Evolutionary conservation across 768 basidiomycete species (phyloP).

Genomic region (Lactarius deliciosus): DNA sequence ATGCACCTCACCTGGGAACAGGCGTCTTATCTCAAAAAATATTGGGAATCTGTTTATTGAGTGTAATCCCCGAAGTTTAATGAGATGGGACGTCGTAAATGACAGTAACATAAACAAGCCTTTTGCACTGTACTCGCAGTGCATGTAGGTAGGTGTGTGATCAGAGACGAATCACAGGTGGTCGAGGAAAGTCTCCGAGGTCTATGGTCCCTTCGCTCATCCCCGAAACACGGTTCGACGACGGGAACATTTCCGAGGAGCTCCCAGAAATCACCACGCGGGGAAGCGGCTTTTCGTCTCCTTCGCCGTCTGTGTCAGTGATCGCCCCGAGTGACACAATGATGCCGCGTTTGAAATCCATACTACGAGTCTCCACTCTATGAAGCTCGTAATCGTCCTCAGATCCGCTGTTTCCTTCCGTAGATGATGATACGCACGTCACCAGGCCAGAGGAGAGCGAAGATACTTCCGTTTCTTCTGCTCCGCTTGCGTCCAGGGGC

Average conservation of each 20-base stretch:
- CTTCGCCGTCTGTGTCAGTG: neutral
- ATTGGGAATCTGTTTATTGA: neutral
- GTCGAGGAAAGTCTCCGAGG: slow-evolving; percentile 24
- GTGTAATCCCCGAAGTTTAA: neutral
- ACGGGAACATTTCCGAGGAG: slow-evolving; percentile 11
- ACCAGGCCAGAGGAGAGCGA: slow-evolving; percentile 14
- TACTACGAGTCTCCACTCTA: slow-evolving; percentile 9
- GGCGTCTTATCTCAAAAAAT: too few species aligned
- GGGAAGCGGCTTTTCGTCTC: slow-evolving; percentile 20
- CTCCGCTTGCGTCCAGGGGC: neutral
- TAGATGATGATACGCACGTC: slow-evolving; percentile 10
- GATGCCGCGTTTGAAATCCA: slow-evolving; percentile 20
- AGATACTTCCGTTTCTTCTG: slow-evolving; percentile 2
- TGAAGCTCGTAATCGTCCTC: slow-evolving; percentile 20
- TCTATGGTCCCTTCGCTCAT: slow-evolving; percentile 22
- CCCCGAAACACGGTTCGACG: slow-evolving; percentile 13
- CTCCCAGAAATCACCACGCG: slow-evolving; percentile 24
- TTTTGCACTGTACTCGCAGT: neutral
- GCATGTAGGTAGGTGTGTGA: neutral
- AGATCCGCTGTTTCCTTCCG: slow-evolving; percentile 15
- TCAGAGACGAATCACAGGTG: slow-evolving; percentile 21
- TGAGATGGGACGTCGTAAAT: neutral
- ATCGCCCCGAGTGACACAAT: slow-evolving; percentile 13
- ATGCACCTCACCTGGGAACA: too few species aligned
- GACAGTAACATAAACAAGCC: neutral